phyloP scores from a whole-genome alignment of 2,329 filamentous ascomycete genomes.

The Exophiala dermatitidis region DNA sequence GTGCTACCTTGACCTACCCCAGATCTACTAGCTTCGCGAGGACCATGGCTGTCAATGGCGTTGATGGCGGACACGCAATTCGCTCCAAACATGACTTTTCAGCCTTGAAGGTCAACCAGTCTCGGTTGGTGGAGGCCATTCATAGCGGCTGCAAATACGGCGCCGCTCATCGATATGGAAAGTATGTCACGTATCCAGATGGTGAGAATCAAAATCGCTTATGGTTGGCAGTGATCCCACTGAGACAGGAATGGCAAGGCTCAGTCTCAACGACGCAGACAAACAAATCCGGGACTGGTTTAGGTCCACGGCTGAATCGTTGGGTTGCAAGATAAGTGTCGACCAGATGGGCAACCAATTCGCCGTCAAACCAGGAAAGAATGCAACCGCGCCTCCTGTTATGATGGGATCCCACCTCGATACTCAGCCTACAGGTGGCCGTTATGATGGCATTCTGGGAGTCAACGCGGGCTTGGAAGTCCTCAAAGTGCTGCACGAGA shows the following conservation, averaged over 20 bases:
- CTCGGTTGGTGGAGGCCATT: slow-evolving; percentile 25
- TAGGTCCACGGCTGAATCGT: slow-evolving; percentile 50
- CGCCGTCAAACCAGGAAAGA: slow-evolving; percentile 58
- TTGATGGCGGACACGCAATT: slow-evolving; percentile 18
- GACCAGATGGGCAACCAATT: slow-evolving; percentile 80
- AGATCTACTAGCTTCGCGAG: background rate
- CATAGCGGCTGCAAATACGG: slow-evolving; percentile 26
- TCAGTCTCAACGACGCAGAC: slow-evolving; percentile 64
- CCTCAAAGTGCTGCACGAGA: slow-evolving; percentile 60
- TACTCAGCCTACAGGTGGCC: slow-evolving; percentile 44
- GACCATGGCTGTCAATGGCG: slow-evolving; percentile 16
- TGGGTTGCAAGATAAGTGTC: slow-evolving; percentile 61
- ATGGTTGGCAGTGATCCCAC: slow-evolving; percentile 15
- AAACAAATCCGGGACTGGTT: slow-evolving; percentile 71
- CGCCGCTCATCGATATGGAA: slow-evolving; percentile 27
- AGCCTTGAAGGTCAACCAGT: slow-evolving; percentile 26
- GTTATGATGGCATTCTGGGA: slow-evolving; percentile 71
- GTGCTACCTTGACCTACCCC: background rate
- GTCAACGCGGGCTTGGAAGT: slow-evolving; percentile 67
- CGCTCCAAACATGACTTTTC: slow-evolving; percentile 22
- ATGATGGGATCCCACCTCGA: slow-evolving; percentile 65
- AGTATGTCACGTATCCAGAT: slow-evolving; percentile 12
- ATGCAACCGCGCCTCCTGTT: slow-evolving; percentile 52
- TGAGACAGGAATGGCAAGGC: slow-evolving; percentile 60
- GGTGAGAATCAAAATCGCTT: background rate